Evolutionary conservation across 805 yeast genomes (phyloP).

Genomic region (Suhomyces xylopsoci): DNA sequence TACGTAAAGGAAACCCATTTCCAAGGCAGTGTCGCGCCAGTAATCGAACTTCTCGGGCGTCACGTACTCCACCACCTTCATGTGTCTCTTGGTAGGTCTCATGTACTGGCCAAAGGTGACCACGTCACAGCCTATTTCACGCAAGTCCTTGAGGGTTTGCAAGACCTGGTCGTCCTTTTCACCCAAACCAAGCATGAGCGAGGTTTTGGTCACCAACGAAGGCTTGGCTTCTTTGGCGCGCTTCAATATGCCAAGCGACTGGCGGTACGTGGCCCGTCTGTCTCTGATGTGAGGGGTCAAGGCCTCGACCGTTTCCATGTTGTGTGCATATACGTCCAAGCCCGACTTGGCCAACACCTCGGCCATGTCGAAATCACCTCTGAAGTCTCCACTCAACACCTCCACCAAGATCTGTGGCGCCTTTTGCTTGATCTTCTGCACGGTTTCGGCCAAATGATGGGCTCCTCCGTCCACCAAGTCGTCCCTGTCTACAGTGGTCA

Average conservation of each 20-base stretch:
- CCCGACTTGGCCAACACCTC: constrained; percentile 80
- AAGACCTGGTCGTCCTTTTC: constrained; percentile 89
- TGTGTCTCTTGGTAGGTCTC: constrained; percentile 98
- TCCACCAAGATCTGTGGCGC: constrained; percentile 92
- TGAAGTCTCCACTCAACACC: constrained; percentile 90
- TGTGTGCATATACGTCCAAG: constrained; percentile 94
- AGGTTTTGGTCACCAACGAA: constrained; percentile 81
- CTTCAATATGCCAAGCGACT: constrained; percentile 71
- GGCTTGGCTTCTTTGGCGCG: constrained; percentile 80
- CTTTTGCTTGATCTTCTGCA: constrained; percentile 74
- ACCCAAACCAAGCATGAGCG: constrained; percentile 95
- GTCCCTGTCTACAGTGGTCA: constrained; percentile 97
- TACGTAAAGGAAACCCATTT: constrained; percentile 90
- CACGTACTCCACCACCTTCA: constrained; percentile 95
- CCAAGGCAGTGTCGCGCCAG: constrained; percentile 85
- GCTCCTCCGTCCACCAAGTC: constrained; percentile 94
- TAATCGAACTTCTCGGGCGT: constrained; percentile 91
- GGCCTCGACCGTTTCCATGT: constrained; percentile 92
- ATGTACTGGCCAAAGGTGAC: constrained; percentile 98
- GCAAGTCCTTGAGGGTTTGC: constrained; percentile 70
- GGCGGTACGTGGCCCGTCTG: constrained; percentile 93
- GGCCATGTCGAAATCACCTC: constrained; percentile 84
- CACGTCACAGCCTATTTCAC: constrained; percentile 80
- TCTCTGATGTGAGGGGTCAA: constrained; percentile 94
- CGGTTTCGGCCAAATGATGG: constrained; percentile 85